Evolutionary conservation across 192 early-diverging fungal species (phyloP).

Genomic region (Chytriomyces confervae): DNA sequence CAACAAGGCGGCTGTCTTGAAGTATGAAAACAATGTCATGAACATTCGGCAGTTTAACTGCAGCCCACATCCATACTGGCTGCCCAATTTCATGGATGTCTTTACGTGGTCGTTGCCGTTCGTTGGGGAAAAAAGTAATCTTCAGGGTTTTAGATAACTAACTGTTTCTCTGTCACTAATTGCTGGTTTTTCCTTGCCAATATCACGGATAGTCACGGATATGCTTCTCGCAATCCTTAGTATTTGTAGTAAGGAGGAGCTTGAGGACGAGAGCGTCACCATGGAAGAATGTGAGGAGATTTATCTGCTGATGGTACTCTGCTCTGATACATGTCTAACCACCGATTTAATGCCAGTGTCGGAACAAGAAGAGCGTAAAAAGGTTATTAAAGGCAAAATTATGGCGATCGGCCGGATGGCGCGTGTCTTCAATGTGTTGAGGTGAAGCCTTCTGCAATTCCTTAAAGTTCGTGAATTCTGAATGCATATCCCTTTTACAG

Average conservation of each 20-base stretch:
- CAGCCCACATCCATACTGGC: conserved; percentile 96
- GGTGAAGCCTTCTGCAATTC: conserved; percentile 49
- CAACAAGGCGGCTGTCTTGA: conserved; percentile 97
- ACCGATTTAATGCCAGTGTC: conserved; percentile 25
- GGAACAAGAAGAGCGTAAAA: conserved; percentile 66
- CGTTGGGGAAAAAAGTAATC: conserved; percentile 92
- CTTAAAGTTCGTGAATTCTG: neutral
- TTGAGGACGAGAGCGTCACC: conserved; percentile 62
- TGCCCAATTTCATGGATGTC: conserved; percentile 99
- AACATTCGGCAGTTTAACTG: conserved; percentile 97
- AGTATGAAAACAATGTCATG: conserved; percentile 99
- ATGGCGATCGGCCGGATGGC: conserved; percentile 90
- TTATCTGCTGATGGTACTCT: neutral
- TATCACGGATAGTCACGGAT: conserved; percentile 76
- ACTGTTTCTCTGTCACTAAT: neutral
- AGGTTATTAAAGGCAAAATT: conserved; percentile 85
- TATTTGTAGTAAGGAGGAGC: conserved; percentile 95
- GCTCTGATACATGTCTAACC: neutral
- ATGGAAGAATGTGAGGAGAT: conserved; percentile 10
- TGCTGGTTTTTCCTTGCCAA: conserved; percentile 1
- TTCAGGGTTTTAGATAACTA: neutral
- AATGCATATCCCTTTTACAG: conserved; percentile 17
- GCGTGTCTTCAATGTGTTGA: conserved; percentile 84
- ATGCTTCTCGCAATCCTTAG: conserved; percentile 94
- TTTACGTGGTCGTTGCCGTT: conserved; percentile 98